Base-by-base conservation (phyloP, 2,329 filamentous ascomycete genomes). In the Beauveria sp. region DNA sequence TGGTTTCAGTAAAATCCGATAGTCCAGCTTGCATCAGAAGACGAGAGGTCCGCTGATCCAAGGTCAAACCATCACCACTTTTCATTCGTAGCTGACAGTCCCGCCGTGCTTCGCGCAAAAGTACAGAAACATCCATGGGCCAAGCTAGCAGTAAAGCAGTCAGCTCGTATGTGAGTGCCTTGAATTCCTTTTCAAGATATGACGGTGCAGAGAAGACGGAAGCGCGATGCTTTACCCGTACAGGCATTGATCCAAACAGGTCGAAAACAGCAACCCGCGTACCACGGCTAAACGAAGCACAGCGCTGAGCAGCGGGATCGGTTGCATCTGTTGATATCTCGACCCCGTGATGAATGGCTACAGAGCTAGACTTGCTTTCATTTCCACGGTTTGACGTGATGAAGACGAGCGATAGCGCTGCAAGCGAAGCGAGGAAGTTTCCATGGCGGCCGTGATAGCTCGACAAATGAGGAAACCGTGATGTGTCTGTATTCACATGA, bases 241-340 rank as follows among this genome's bases (percentile, higher is more conserved):
- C 93, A 0, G 93, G 92, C 84, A 97, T 90, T 62, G 87, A 89
- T 0, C 92, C 92, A 73, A 97, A 97, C 1, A 97, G 77, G 70
- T 96, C 87, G 61, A 87, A 84, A 6, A 96, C 88, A 0, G 81
- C 81, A 2, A 93, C 85, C 30, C 84, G 83, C 0, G 92, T 96
- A 5, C 93, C 93, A 75, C 90, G 85, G 22, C 77, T 71, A 61
- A 80, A 81, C 41, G 74, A 76, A 9, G 79, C 67, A 7, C 90
- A 67, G 53, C 80, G 77, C 51, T 89, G 82, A 54, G 86, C 81
- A 8, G 79, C 72, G 12, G 80, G 77, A 5, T 85, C 83, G 6
- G 89, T 88, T 1, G 79, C 74, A 60, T 89, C 79, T 30, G 91
- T 83, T 53, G 83, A 78, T 40, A 96, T 73, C 5, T 86, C 71